A percentile compares a stretch with the other conserved stretches of the same genome.
These are phyloP conservation scores for Solanum habrochaites DNA, from an alignment of 257 asterid species.

Conservation along the genomic window DNA sequence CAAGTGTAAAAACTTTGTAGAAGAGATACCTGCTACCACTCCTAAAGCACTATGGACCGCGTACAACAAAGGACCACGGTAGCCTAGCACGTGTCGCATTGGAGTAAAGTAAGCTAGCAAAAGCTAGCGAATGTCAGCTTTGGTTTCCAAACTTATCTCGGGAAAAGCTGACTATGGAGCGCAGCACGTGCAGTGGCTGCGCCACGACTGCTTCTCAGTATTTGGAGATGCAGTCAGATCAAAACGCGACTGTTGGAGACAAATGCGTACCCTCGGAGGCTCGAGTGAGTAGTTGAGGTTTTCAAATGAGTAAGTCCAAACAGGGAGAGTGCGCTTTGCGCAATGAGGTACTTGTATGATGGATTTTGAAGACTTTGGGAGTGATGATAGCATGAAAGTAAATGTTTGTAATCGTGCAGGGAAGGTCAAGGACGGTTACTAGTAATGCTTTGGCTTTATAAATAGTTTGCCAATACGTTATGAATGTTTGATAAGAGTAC, in stretches of 20 bases:
- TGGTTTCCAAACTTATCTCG: slow-evolving; percentile 20
- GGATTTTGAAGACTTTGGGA: slow-evolving; percentile 58
- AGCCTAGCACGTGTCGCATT: slow-evolving; percentile 4
- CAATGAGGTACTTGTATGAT: slow-evolving; percentile 78
- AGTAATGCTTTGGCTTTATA: slow-evolving; percentile 84
- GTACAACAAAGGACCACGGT: neutral
- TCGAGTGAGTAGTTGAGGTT: slow-evolving; percentile 53
- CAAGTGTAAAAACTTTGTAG: neutral
- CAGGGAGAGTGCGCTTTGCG: slow-evolving; percentile 98
- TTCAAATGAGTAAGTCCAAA: slow-evolving; percentile 82
- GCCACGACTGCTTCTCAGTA: slow-evolving; percentile 48
- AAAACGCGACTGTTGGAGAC: slow-evolving; percentile 42
- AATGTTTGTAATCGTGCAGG: slow-evolving; percentile 40
- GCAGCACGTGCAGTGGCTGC: slow-evolving; percentile 44
- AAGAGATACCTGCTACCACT: neutral
- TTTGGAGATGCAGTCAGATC: slow-evolving; percentile 63
- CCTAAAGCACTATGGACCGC: slow-evolving; percentile 5
- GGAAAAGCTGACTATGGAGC: slow-evolving; percentile 33
- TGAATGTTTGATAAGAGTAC: neutral
- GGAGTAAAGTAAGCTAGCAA: neutral
- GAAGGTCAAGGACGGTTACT: slow-evolving; percentile 44
- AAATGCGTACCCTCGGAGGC: slow-evolving; percentile 43
- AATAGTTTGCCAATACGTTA: slow-evolving; percentile 43
- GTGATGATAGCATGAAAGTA: slow-evolving; percentile 27
- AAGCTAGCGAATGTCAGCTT: slow-evolving; percentile 2